Conservation (phyloP, 169 alveolate species). For the Cryptosporidium andersoni region DNA sequence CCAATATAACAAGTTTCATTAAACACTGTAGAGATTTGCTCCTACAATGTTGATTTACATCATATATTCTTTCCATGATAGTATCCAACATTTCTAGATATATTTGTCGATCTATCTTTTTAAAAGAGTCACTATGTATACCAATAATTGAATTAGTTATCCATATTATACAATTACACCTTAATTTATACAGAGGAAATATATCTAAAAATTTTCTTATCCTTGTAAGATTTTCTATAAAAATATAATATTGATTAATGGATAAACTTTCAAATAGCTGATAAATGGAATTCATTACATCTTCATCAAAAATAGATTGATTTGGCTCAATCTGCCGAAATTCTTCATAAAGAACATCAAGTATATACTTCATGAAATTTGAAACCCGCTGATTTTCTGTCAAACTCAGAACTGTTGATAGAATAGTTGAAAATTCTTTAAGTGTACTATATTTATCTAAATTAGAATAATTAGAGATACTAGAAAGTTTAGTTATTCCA, state of each 20-base stretch:
- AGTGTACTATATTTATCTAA: too few relatives aligned
- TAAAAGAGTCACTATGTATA: background rate
- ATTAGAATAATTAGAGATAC: too few relatives aligned
- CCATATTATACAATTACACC: constrained; percentile 15
- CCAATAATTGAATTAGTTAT: constrained; percentile 40
- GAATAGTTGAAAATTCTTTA: too few relatives aligned
- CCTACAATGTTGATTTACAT: constrained; percentile 39
- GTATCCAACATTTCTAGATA: constrained; percentile 27
- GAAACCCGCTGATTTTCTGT: too few relatives aligned
- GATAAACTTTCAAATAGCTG: constrained; percentile 16
- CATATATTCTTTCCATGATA: constrained; percentile 55
- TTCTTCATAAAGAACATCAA: too few relatives aligned
- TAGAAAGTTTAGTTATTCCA: too few relatives aligned
- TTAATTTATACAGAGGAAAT: constrained; percentile 23
- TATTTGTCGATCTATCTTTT: constrained; percentile 1
- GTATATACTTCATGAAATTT: too few relatives aligned
- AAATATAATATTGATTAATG: background rate
- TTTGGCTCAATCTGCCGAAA: background rate
- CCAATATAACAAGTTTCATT: constrained; percentile 10
- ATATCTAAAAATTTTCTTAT: constrained; percentile 36
- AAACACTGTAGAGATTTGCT: constrained; percentile 35
- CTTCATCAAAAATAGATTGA: background rate
- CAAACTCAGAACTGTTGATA: too few relatives aligned
- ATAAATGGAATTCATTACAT: background rate
- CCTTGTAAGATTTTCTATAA: constrained; percentile 13